Percentiles rank a stretch among this genome's conserved stretches.
phyloP scores from a whole-genome alignment of 1,284 basidiomycete species.

The Spongispora temasekensis region DNA sequence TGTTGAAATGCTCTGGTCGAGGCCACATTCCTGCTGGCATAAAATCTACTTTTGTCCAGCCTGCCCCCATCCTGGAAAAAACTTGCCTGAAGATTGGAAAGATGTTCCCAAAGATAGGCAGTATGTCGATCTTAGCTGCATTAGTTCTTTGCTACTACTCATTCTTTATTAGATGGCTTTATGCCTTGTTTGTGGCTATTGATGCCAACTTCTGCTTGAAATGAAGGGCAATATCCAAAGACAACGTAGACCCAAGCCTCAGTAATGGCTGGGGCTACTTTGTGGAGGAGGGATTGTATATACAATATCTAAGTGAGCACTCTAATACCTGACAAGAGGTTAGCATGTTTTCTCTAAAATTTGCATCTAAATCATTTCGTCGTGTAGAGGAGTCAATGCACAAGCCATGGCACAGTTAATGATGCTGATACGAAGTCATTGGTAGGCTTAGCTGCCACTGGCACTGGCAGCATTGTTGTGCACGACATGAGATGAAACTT shows the following conservation, averaged over 20 bases:
- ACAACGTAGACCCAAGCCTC: neutral
- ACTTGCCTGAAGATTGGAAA: neutral
- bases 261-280: neutral
- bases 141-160: too few species aligned
- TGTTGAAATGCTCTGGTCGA: constrained; percentile 13
- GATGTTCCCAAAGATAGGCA: neutral
- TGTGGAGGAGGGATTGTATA: neutral
- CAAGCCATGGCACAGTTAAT: neutral
- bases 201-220: constrained; percentile 3
- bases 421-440: neutral
- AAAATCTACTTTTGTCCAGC: neutral
- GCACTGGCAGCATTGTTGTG: neutral
- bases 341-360: neutral
- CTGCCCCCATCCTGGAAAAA: constrained; percentile 5
- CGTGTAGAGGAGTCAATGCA: neutral
- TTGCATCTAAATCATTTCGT: neutral
- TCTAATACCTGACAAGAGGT: neutral
- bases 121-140: neutral
- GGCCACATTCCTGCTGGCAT: neutral
- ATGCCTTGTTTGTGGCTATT: neutral
- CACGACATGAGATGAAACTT: neutral
- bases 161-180: neutral
- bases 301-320: neutral
- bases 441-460: neutral
- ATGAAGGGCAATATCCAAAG: neutral